Conservation (phyloP, 805 yeast species). For the Saccharomycodes ludwigii region DNA sequence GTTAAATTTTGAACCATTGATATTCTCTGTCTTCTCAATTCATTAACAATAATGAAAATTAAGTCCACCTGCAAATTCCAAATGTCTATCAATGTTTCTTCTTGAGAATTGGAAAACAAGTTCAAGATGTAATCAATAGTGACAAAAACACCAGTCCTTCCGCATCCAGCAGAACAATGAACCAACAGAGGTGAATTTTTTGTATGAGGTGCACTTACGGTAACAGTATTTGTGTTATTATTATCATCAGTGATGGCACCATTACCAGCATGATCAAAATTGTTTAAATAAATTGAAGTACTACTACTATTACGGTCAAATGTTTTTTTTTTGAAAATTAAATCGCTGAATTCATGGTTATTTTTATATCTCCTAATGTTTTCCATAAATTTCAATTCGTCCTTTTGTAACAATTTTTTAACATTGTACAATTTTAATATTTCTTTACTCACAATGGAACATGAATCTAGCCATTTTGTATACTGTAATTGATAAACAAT, state of each 20-base stretch:
- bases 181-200: constrained; percentile 45
- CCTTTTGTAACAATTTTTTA: constrained; percentile 22
- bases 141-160: constrained; percentile 84
- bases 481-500: constrained; percentile 62
- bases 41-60: constrained; percentile 46
- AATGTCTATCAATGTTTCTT: no score
- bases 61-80: constrained; percentile 37
- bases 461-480: constrained; percentile 76
- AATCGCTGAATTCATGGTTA: no score
- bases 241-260: no score
- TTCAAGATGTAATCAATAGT: constrained; percentile 42
- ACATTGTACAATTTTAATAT: constrained; percentile 21
- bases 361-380: no score
- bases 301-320: no score
- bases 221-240: no score
- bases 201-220: no score
- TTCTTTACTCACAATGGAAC: constrained; percentile 35
- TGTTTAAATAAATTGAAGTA: no score
- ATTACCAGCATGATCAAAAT: no score
- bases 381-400: no score
- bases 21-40: constrained; percentile 53
- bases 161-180: constrained; percentile 97
- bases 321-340: no score
- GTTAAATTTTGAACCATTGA: constrained; percentile 71
- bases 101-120: constrained; percentile 15